Evolutionary conservation across 2,329 filamentous ascomycete species (phyloP), one percentile per base, ranked within the genome.

Genomic region (Hysterium pulicare): DNA sequence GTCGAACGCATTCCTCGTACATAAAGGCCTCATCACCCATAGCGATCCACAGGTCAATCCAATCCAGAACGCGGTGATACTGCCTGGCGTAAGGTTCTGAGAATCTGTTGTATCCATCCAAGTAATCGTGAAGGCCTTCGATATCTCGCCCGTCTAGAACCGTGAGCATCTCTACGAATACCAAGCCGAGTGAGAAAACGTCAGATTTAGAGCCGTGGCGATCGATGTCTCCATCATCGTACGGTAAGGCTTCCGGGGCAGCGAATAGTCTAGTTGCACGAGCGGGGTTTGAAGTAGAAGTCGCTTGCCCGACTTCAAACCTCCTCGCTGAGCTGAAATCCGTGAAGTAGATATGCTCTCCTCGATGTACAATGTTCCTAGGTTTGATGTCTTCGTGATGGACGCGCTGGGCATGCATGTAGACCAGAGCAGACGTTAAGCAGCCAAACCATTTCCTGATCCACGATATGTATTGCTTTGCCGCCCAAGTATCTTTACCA

Each of bases 91-190:
- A 8, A 8, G 8, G 8, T 28, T 13, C 24, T 8, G 7, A 8
- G 7, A 13, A 28, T 8, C 8, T 13, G 8, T 7, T 13, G 13
- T 28, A 8, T 7, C 24, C 24, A 13, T 28, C 24, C 13, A 28
- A 13, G 8, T 13, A 7, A 7, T 28, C 24, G 24, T 13, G 24
- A 13, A 28, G 13, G 24, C 24, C 8, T 8, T 28, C 8, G 7
- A 28, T 28, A 13, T 13, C 13, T 8, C 7, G 13, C 13, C 24
- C 24, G 7, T 28, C 24, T 13, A 28, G 13, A 28, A 28, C 24
- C 8, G 13, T 13, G 8, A 52, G 44, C 40, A 55, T 47, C n/a
- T 53, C 51, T 6, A 44, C 37, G 26, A 53, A 53, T 1, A 55
- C 49, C 22, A 43, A 41, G 2, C 50, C 51, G 4, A 55, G 41